These are phyloP conservation scores for Dryadomyces quercivorus DNA, from an alignment of 2,329 filamentous ascomycete species.

Conservation along the genomic window DNA sequence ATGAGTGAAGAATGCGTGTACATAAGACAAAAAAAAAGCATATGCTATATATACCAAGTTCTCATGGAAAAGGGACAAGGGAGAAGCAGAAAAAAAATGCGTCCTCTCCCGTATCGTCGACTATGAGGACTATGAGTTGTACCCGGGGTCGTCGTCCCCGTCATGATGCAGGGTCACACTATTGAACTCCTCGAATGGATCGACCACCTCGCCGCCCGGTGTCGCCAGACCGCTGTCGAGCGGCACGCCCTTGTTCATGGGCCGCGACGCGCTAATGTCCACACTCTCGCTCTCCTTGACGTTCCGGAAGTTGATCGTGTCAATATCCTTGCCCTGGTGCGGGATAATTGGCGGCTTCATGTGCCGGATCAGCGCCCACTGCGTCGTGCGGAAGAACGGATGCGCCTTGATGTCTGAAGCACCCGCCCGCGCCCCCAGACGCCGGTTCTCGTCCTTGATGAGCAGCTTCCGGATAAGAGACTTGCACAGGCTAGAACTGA, in stretches of 20 bases:
- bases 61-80: not conserved
- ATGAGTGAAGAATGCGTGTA: not conserved
- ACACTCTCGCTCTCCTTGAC: slow-evolving; percentile 96
- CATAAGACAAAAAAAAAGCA: not conserved
- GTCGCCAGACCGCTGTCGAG: slow-evolving; percentile 78
- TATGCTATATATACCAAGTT: not conserved
- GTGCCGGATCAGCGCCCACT: slow-evolving; percentile 93
- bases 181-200: slow-evolving; percentile 98
- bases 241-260: slow-evolving; percentile 61
- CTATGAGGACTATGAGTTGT: slow-evolving; percentile 15
- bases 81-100: not conserved
- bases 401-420: slow-evolving; percentile 95
- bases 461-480: slow-evolving; percentile 90
- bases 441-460: slow-evolving; percentile 93
- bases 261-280: slow-evolving; percentile 57
- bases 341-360: slow-evolving; percentile 97
- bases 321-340: slow-evolving; percentile 76
- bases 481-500: slow-evolving; percentile 66
- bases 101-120: not conserved
- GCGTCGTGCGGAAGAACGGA: slow-evolving; percentile 89
- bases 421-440: slow-evolving; percentile 84
- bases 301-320: slow-evolving; percentile 94
- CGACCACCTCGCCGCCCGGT: slow-evolving; percentile 62
- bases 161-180: slow-evolving; percentile 96
- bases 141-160: slow-evolving; percentile 54